These are phyloP conservation scores for Cyclanthera cordifolia DNA, from an alignment of 306 rosid genomes.

Conservation along the genomic window DNA sequence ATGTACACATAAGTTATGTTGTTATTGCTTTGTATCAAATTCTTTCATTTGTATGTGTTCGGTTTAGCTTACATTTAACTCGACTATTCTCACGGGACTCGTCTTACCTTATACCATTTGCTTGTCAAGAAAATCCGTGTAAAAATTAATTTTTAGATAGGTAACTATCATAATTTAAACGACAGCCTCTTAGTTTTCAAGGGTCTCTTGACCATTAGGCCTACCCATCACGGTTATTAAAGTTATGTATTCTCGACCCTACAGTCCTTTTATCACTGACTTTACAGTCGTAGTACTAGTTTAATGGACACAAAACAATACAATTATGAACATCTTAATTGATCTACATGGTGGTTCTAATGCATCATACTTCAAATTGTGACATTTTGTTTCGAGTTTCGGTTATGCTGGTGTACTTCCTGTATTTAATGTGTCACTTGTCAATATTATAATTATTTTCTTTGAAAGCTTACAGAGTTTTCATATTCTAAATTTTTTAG, in stretches of 20 bases:
- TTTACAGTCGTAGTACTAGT: too few species aligned
- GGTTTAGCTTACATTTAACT: too few species aligned
- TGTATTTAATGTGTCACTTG: background rate
- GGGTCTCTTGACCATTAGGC: too few species aligned
- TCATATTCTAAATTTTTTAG: slow-evolving; percentile 26
- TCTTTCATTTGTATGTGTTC: too few species aligned
- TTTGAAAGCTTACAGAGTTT: slow-evolving; percentile 9
- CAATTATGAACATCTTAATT: background rate
- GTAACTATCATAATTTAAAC: too few species aligned
- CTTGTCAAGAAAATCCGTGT: too few species aligned
- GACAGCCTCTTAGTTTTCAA: too few species aligned
- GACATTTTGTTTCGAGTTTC: background rate
- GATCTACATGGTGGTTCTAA: background rate
- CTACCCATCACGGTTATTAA: background rate
- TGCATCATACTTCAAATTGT: background rate
- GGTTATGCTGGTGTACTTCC: background rate
- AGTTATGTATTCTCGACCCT: background rate
- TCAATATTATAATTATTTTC: background rate
- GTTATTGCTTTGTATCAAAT: too few species aligned
- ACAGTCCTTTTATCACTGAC: too few species aligned
- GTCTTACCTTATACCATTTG: too few species aligned
- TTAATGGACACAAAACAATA: background rate
- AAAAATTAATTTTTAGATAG: too few species aligned
- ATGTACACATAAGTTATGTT: background rate
- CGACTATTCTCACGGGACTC: too few species aligned